Conservation (phyloP, 129 eudicot species). For the Flaveria trinervia region DNA sequence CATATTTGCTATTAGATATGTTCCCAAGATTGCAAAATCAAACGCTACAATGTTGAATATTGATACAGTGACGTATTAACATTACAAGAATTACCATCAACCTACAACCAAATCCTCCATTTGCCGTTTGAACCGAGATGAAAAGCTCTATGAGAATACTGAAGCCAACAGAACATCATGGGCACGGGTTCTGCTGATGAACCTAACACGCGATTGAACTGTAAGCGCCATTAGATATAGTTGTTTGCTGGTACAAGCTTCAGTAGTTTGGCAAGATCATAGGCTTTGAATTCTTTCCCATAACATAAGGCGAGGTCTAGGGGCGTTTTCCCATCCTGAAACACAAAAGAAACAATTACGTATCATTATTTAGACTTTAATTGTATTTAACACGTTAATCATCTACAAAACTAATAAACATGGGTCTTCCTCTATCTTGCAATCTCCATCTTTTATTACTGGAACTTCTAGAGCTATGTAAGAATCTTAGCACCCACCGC, state of each 20-base stretch:
- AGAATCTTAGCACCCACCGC: too few species aligned
- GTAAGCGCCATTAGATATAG: slow-evolving; percentile 20
- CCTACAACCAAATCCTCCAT: not conserved
- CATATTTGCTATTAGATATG: not conserved
- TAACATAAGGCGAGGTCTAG: slow-evolving; percentile 79
- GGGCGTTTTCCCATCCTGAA: slow-evolving; percentile 76
- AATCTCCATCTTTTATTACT: too few species aligned
- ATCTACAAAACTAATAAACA: too few species aligned
- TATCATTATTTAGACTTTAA: too few species aligned
- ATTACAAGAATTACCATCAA: slow-evolving; percentile 6
- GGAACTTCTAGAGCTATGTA: too few species aligned
- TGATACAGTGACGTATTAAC: not conserved
- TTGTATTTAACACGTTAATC: too few species aligned
- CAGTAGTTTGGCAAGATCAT: slow-evolving; percentile 81
- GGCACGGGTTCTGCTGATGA: not conserved
- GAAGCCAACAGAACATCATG: not conserved
- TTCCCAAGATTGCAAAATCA: not conserved
- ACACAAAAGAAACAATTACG: slow-evolving; percentile 1
- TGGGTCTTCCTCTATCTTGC: too few species aligned
- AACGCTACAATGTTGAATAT: not conserved
- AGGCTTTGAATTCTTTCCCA: slow-evolving; percentile 92
- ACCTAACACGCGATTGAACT: not conserved
- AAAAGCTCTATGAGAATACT: not conserved
- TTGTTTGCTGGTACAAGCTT: slow-evolving; percentile 79
- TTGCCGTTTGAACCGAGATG: not conserved